A percentile compares a stretch with the other conserved stretches of the same genome.
phyloP scores from a whole-genome alignment of 2,329 filamentous ascomycete species.

The Penicillium sp. region DNA sequence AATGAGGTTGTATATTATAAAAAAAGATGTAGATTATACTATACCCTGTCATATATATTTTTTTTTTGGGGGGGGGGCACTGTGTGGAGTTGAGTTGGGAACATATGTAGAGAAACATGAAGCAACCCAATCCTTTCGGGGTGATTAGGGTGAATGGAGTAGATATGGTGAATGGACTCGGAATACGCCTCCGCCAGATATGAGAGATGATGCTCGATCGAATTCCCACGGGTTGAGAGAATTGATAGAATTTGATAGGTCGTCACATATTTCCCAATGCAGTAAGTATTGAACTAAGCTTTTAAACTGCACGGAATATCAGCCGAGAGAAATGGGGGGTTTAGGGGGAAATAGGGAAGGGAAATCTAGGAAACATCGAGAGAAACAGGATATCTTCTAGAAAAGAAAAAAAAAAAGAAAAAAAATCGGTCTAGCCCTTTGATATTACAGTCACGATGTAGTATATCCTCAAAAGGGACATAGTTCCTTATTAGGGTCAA shows the following conservation, averaged over 20 bases:
- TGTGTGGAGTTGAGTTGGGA: background rate
- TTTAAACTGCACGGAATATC: background rate
- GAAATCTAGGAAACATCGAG: background rate
- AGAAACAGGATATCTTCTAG: background rate
- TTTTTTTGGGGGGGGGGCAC: background rate
- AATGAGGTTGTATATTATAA: background rate
- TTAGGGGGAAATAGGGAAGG: background rate
- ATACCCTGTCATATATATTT: background rate
- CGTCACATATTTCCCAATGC: constrained; percentile 4
- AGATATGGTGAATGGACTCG: background rate
- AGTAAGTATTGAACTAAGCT: background rate
- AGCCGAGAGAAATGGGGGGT: background rate
- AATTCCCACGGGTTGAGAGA: background rate
- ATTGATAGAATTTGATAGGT: background rate
- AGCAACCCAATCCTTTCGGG: background rate
- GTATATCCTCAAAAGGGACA: background rate
- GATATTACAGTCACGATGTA: background rate
- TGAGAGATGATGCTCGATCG: background rate
- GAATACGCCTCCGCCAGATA: constrained; percentile 1
- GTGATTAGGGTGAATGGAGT: background rate
- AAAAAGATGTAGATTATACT: background rate
- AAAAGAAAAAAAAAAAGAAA: background rate
- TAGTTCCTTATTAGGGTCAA: background rate
- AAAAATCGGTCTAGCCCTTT: background rate
- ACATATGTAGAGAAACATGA: background rate